A percentile compares a stretch with the other conserved stretches of the same genome.
These are phyloP conservation scores for Sisymbrium altissimum DNA, from an alignment of 345 rosid species.

Conservation along the genomic window DNA sequence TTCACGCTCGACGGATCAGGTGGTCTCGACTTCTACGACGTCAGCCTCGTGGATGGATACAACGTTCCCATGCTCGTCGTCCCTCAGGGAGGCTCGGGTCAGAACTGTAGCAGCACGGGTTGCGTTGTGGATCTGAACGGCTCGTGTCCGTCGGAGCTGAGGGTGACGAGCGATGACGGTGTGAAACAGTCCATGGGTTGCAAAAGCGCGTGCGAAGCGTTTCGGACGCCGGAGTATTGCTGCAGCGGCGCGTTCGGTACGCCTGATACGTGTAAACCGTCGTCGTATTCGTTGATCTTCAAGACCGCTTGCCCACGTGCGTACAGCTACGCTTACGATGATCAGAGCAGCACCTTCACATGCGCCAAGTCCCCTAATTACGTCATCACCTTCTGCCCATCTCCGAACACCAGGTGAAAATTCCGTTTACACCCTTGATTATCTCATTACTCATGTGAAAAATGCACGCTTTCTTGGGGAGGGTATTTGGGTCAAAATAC, in stretches of 20 bases:
- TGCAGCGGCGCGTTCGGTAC: constrained; percentile 69
- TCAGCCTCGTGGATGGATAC: constrained; percentile 94
- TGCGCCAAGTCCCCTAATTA: constrained; percentile 69
- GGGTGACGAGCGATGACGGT: constrained; percentile 48
- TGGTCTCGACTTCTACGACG: constrained; percentile 75
- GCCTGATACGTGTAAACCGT: constrained; percentile 78
- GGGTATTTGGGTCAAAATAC: neutral
- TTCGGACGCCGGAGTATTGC: constrained; percentile 70
- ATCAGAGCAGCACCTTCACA: constrained; percentile 88
- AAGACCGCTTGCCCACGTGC: constrained; percentile 87
- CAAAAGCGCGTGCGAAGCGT: constrained; percentile 92
- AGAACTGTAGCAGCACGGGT: constrained; percentile 68
- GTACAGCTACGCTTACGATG: constrained; percentile 98
- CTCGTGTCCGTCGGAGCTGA: constrained; percentile 77
- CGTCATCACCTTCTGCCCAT: constrained; percentile 84
- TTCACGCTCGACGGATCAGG: constrained; percentile 75
- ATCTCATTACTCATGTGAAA: neutral
- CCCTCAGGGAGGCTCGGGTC: constrained; percentile 75
- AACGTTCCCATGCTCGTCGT: constrained; percentile 77
- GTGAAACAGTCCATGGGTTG: constrained; percentile 52
- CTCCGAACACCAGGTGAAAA: constrained; percentile 66
- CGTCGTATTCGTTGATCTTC: constrained; percentile 66
- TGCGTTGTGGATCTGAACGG: constrained; percentile 73
- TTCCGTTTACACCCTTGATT: neutral
- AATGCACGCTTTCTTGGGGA: neutral